Percentiles rank a stretch among this genome's conserved stretches.
These are phyloP conservation scores for Lenzites betulinus DNA, from an alignment of 768 basidiomycete genomes.

Conservation along the genomic window DNA sequence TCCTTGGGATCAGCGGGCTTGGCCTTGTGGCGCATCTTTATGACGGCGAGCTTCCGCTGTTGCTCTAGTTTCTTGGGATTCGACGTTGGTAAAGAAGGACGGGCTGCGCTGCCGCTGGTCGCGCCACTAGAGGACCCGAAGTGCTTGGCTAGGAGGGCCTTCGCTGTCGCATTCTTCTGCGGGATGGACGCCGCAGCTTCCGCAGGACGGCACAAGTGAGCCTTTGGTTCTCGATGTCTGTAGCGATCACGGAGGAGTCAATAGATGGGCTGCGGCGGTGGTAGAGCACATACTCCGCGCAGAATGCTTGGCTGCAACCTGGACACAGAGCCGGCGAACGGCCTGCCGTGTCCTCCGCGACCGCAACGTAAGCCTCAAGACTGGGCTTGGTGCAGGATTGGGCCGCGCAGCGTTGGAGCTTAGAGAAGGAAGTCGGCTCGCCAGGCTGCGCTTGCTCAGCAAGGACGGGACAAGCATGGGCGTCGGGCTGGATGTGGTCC, in stretches of 20 bases:
- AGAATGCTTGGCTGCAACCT: conserved; percentile 59
- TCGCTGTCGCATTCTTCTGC: conserved; percentile 49
- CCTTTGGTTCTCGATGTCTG: conserved; percentile 68
- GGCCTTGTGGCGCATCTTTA: conserved; percentile 78
- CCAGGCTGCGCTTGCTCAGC: neutral
- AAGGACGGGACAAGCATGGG: conserved; percentile 54
- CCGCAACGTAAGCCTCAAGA: conserved; percentile 44
- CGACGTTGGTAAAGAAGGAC: conserved; percentile 31
- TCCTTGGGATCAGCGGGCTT: conserved; percentile 63
- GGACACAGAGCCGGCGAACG: conserved; percentile 46
- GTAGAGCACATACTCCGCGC: conserved; percentile 51
- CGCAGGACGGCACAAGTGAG: conserved; percentile 54
- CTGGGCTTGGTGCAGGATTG: conserved; percentile 55
- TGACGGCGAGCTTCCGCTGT: conserved; percentile 58
- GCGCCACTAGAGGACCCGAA: conserved; percentile 38
- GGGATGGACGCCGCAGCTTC: conserved; percentile 15
- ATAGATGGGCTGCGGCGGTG: neutral
- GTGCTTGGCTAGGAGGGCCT: conserved; percentile 53
- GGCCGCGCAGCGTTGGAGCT: conserved; percentile 52
- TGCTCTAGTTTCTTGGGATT: conserved; percentile 58
- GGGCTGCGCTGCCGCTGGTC: conserved; percentile 8
- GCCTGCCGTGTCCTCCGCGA: conserved; percentile 28
- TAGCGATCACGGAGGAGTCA: neutral
- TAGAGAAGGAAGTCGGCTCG: conserved; percentile 19
- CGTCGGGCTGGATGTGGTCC: conserved; percentile 58